phyloP scores from a whole-genome alignment of 768 basidiomycete genomes.

The Russula emetica region DNA sequence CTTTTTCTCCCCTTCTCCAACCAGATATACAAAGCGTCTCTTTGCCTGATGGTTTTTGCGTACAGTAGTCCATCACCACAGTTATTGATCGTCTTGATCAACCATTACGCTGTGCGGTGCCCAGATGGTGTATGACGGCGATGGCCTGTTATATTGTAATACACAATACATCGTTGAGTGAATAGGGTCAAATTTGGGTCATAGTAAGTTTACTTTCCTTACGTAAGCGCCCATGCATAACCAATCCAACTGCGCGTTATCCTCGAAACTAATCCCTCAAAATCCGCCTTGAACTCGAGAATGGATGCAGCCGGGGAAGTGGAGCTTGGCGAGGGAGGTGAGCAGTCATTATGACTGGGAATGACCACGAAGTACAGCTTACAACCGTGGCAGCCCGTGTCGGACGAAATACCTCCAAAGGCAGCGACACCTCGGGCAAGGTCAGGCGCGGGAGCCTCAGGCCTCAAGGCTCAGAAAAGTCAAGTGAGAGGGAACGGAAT shows the following conservation, averaged over 20 bases:
- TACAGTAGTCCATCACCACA: too few species aligned
- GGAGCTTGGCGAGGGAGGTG: conserved; percentile 1
- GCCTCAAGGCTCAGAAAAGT: too few species aligned
- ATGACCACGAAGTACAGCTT: neutral
- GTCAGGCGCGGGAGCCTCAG: too few species aligned
- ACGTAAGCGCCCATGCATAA: too few species aligned
- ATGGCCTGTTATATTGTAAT: neutral
- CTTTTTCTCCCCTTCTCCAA: neutral
- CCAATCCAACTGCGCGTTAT: neutral
- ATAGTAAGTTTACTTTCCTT: too few species aligned
- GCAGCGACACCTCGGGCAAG: conserved; percentile 1
- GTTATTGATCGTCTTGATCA: neutral
- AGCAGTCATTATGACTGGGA: neutral
- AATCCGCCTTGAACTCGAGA: neutral
- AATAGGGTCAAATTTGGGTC: too few species aligned
- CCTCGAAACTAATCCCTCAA: neutral
- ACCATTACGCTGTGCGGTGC: neutral
- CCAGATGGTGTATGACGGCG: neutral
- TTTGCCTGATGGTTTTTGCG: conserved; percentile 35
- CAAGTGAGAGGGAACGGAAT: too few species aligned
- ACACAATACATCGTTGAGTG: neutral
- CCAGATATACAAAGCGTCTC: conserved; percentile 55
- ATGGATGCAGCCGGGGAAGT: neutral
- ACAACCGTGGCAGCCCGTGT: neutral
- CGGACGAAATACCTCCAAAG: neutral